Evolutionary conservation across 2,329 filamentous ascomycete species (phyloP), one percentile per base, ranked within the genome.

Genomic region (Verticillium dahliae): DNA sequence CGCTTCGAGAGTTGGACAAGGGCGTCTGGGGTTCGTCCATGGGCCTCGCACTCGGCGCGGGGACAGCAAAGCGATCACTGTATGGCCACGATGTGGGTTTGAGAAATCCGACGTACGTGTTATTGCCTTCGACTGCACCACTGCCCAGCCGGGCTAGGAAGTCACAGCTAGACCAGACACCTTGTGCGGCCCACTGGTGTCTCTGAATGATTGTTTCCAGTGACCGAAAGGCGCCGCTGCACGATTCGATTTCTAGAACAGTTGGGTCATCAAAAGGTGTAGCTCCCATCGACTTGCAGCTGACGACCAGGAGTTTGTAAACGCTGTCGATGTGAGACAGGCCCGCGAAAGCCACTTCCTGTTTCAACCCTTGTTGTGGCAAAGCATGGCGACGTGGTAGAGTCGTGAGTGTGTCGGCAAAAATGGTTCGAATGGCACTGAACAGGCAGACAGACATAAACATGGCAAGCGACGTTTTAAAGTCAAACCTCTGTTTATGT

Each of bases 381-480:
- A 56, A 68, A 22, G 18, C 38, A 41, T 62, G 56, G 34, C 59
- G 62, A 38, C 63, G 63, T 18, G 69, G 65, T 22, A 67, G 64
- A 59, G 67, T 65, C 6, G 74, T 72, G 27, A 74, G 72, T 38
- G 81, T 72, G 61, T 84, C 81, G 15, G 80, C 73, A 5, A 85
- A 71, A 1, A 86, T 75, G 1, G 82, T 82, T 57, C 80, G 78
- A 22, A 81, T 76, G 34, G 83, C 74, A 67, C 82, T 85, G 67
- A 86, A 85, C n/a, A 86, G 80, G 69, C 83, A 85, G 18, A 86
- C 70, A 13, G 84, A 80, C 58, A 83, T 73, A 62, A 85, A 84
- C 4, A 79, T 69, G 2, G 83, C 80, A 15, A 85, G 69, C 78
- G 81, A 84, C 60, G 75, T 75, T 65, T 76, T 77, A 9, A 76